Evolutionary conservation across 257 asterid genomes (phyloP).

Genomic region (Anisodus tanguticus): DNA sequence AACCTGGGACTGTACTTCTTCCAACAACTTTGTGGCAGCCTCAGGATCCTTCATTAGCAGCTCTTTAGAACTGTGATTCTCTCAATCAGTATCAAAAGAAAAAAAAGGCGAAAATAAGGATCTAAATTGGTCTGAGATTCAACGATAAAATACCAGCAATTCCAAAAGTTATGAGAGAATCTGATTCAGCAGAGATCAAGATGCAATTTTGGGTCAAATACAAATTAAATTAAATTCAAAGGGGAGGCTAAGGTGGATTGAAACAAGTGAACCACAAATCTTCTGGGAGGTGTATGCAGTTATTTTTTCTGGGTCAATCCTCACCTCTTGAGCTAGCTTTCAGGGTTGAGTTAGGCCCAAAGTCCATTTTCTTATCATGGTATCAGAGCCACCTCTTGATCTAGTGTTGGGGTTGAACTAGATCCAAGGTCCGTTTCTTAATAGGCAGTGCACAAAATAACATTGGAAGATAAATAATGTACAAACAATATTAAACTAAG

Average conservation of each 20-base stretch:
- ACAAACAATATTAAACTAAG: not conserved
- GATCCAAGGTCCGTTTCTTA: no score
- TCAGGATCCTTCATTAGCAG: constrained; percentile 52
- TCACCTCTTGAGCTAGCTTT: no score
- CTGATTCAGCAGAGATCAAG: not conserved
- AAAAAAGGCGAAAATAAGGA: constrained; percentile 24
- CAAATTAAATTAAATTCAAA: not conserved
- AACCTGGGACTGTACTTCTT: constrained; percentile 46
- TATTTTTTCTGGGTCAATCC: not conserved
- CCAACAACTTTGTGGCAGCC: constrained; percentile 36
- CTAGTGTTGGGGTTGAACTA: no score
- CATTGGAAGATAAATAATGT: not conserved
- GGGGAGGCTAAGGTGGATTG: constrained; percentile 14
- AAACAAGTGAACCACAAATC: not conserved
- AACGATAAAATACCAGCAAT: constrained; percentile 12
- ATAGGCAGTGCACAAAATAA: not conserved
- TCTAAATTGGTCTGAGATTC: constrained; percentile 7
- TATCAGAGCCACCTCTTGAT: no score
- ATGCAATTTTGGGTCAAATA: constrained; percentile 3
- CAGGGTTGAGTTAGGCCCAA: no score
- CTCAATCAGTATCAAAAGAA: constrained; percentile 25
- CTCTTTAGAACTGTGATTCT: constrained; percentile 34
- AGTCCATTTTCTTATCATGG: no score
- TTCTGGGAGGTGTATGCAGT: constrained; percentile 14
- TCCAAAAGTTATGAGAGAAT: constrained; percentile 11